Percentiles rank a stretch among this genome's conserved stretches.
Conservation (phyloP, 1,284 basidiomycete genomes). For the Ceratobasidium sp. region DNA sequence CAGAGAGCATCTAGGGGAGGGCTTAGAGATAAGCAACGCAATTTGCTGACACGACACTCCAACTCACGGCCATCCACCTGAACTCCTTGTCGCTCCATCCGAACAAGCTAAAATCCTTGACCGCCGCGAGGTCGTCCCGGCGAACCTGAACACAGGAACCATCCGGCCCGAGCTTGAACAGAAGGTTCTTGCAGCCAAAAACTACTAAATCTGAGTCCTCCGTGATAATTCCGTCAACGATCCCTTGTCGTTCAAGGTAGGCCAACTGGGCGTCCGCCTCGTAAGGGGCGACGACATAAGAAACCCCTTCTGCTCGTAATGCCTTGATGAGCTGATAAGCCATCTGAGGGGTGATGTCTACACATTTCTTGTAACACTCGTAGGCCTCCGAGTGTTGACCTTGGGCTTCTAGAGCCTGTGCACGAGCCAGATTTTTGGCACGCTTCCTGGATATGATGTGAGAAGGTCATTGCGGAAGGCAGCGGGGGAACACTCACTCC, state of each 20-base stretch:
- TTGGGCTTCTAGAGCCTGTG: conserved; percentile 79
- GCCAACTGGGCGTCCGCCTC: conserved; percentile 99
- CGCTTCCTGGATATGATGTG: conserved; percentile 62
- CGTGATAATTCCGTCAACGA: conserved; percentile 94
- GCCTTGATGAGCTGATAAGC: conserved; percentile 98
- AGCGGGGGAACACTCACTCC: conserved; percentile 56
- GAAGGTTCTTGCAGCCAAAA: conserved; percentile 90
- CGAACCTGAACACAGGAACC: conserved; percentile 85
- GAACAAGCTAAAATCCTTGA: conserved; percentile 81
- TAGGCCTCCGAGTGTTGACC: conserved; percentile 86
- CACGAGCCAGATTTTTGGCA: conserved; percentile 76
- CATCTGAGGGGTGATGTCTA: conserved; percentile 98
- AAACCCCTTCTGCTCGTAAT: conserved; percentile 80
- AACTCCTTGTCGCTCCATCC: conserved; percentile 94
- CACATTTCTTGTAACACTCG: conserved; percentile 89
- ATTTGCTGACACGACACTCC: not conserved
- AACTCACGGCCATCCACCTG: conserved; percentile 83
- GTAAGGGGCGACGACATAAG: conserved; percentile 96
- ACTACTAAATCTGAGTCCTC: conserved; percentile 99
- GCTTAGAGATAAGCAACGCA: not conserved
- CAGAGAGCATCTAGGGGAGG: conserved; percentile 80
- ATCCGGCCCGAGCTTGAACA: conserved; percentile 89
- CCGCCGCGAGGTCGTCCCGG: conserved; percentile 80
- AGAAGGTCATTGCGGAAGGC: conserved; percentile 16
- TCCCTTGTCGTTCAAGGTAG: conserved; percentile 85